Evolutionary conservation across 345 rosid genomes (phyloP).

Genomic region (Corchorus olitorius): DNA sequence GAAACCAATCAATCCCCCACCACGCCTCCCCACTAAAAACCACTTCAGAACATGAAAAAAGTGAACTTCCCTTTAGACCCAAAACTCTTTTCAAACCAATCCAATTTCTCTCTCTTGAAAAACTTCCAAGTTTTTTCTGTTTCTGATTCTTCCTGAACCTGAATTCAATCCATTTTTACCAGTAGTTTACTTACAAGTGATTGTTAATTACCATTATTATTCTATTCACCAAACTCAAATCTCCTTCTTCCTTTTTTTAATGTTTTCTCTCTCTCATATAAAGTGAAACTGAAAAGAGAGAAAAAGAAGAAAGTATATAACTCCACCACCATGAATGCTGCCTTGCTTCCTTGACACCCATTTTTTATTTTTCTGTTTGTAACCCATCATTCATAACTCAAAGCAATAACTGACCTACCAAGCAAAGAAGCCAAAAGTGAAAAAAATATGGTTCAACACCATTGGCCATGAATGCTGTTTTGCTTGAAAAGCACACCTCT

Average conservation of each 20-base stretch:
- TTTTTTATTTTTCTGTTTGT: neutral
- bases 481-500: conserved; percentile 29
- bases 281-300: conserved; percentile 19
- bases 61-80: neutral
- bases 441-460: conserved; percentile 16
- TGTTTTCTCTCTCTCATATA: conserved; percentile 2
- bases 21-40: neutral
- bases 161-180: neutral
- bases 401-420: conserved; percentile 42
- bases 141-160: neutral
- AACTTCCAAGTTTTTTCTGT: neutral
- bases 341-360: conserved; percentile 42
- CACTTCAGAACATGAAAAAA: neutral
- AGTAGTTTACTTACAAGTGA: neutral
- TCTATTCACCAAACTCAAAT: neutral
- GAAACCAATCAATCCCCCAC: neutral
- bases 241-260: neutral
- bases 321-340: conserved; percentile 45
- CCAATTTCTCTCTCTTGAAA: neutral
- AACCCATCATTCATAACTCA: conserved; percentile 12
- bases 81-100: neutral
- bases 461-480: conserved; percentile 28
- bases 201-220: neutral
- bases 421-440: conserved; percentile 40
- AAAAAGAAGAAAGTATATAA: conserved; percentile 10